These are phyloP conservation scores for Pestalotiopsis sp. DNA, from an alignment of 2,329 filamentous ascomycete genomes.

Conservation along the genomic window DNA sequence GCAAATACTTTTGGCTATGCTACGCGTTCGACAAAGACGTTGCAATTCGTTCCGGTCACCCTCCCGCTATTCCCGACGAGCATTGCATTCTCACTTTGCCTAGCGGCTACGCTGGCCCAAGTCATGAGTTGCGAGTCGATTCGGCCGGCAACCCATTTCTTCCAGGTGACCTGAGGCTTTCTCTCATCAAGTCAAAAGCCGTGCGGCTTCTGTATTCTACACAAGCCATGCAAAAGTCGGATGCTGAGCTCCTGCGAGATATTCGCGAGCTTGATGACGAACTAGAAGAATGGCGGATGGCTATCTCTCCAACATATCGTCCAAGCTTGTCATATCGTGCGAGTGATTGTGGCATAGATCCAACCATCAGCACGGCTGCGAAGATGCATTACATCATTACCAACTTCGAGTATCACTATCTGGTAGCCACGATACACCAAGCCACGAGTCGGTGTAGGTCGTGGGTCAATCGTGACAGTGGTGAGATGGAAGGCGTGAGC, in stretches of 20 bases:
- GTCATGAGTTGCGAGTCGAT: constrained; percentile 24
- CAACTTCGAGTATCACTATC: constrained; percentile 58
- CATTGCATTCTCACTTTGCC: constrained; percentile 57
- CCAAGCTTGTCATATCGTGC: constrained; percentile 47
- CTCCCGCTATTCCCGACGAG: constrained; percentile 51
- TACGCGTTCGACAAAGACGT: constrained; percentile 61
- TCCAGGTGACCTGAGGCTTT: constrained; percentile 52
- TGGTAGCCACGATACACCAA: constrained; percentile 57
- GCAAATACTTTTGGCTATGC: constrained; percentile 56
- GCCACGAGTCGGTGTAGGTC: constrained; percentile 55
- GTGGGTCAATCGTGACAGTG: constrained; percentile 36
- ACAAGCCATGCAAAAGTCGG: constrained; percentile 49
- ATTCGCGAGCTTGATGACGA: constrained; percentile 61
- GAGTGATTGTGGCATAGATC: constrained; percentile 19
- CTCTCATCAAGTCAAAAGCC: constrained; percentile 54
- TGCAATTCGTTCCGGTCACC: constrained; percentile 54
- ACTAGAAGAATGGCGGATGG: constrained; percentile 56
- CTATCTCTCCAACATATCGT: constrained; percentile 45
- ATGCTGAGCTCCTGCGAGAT: constrained; percentile 55
- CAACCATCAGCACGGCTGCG: constrained; percentile 25
- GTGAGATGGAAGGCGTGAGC: constrained; percentile 47
- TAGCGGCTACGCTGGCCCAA: constrained; percentile 38
- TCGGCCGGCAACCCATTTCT: constrained; percentile 31
- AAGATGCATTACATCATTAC: constrained; percentile 51
- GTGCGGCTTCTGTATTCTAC: constrained; percentile 53